Evolutionary conservation across 2,329 filamentous ascomycete species (phyloP), one percentile per base, ranked within the genome.

Genomic region (Paecilomyces sp.): DNA sequence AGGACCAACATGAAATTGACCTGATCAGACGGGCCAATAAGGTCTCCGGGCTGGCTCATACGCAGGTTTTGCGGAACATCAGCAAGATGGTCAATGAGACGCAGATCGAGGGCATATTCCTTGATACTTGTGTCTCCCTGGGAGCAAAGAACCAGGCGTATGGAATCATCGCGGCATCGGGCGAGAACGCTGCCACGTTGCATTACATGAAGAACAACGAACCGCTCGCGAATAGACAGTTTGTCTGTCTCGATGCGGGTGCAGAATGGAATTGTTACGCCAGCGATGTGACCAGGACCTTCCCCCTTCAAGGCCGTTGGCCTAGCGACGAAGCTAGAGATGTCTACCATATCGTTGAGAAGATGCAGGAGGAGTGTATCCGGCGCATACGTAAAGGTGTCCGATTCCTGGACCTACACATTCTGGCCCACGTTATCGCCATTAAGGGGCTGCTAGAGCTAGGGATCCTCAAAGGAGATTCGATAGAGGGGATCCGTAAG

Each of bases 101-200:
- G 34, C 89, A 97, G 72, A 85, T 97, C 33, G 88, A 96, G 72
- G 92, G 87, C 1, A 76, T 87, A 0, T 96, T 97, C 72, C 74
- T 95, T 11, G 86, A 90, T 70, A 82, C 83, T 31, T 95, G 90
- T 72, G 84, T 94, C 61, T 83, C 87, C 57, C 82, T 88, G 62
- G 90, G 89, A 25, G 88, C 89, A 57, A 88, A 87, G 70, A 86
- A 94, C 67, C 91, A 95, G 79, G 88, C 93, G 0, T 97, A 97
- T 75, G 85, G 89, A 65, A 88, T 88, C 61, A 97, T 97, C 68
- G 86, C 94, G 18, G 93, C 91, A 0, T 85, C 85, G 34, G 93
- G 93, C 11, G 83, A 86, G 4, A 88, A 90, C 15, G 92, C 89
- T 0, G 90, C 92, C 4, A 94, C 91, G 1, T 82, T 97, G 34